Conservation (phyloP, 495 filamentous ascomycete genomes). For the Poronia punctata region DNA sequence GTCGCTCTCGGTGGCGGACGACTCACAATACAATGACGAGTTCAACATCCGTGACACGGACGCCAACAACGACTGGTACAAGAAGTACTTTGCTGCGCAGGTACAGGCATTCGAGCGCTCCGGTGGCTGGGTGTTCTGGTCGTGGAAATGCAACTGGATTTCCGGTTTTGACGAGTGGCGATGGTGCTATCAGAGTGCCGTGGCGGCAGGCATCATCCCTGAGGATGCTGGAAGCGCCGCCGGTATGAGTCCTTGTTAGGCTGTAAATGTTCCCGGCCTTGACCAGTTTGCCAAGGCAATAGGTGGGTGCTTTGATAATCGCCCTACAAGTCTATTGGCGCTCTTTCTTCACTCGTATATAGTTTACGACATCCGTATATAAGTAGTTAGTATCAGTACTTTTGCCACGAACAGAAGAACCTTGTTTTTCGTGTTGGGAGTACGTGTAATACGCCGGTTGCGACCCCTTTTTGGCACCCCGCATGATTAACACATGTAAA, state of each 20-base stretch:
- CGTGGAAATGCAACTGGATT: slow-evolving; percentile 47
- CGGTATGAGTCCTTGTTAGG: slow-evolving; percentile 16
- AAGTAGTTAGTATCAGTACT: too few species aligned
- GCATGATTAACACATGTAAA: too few species aligned
- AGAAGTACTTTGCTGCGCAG: slow-evolving; percentile 54
- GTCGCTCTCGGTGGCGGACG: slow-evolving; percentile 42
- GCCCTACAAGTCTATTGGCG: background rate
- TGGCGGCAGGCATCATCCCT: slow-evolving; percentile 45
- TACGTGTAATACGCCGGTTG: too few species aligned
- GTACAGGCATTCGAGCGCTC: slow-evolving; percentile 50
- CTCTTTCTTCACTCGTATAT: background rate
- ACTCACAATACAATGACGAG: slow-evolving; percentile 36
- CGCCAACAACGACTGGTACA: slow-evolving; percentile 46
- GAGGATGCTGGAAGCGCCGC: slow-evolving; percentile 20
- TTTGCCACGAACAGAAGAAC: too few species aligned
- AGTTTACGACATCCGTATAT: too few species aligned
- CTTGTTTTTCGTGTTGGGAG: too few species aligned
- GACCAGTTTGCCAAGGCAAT: too few species aligned
- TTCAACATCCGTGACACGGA: slow-evolving; percentile 33
- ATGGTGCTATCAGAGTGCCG: slow-evolving; percentile 51
- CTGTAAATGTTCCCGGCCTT: background rate
- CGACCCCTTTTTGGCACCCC: too few species aligned
- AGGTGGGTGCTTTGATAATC: background rate
- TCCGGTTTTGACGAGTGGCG: slow-evolving; percentile 48
- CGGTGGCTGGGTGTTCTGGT: slow-evolving; percentile 58